Evolutionary conservation across 768 basidiomycete species (phyloP).

Genomic region (Mycena alexandri): DNA sequence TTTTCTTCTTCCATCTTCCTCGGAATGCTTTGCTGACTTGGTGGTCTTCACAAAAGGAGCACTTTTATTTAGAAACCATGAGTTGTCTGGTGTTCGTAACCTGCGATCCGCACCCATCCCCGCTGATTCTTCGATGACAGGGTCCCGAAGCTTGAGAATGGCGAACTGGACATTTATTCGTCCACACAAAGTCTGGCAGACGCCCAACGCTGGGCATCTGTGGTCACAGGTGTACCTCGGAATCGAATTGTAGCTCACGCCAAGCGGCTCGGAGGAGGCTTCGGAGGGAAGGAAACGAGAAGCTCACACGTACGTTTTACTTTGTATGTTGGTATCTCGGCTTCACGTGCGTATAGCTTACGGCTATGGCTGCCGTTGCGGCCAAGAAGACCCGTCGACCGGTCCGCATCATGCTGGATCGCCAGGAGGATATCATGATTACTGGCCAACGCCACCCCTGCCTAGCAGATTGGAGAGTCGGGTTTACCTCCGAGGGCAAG

Average conservation of each 20-base stretch:
- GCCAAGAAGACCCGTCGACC: constrained; percentile 38
- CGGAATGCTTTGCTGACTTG: not conserved
- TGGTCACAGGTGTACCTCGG: constrained; percentile 34
- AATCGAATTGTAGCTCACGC: constrained; percentile 37
- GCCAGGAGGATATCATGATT: constrained; percentile 38
- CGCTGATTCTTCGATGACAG: constrained; percentile 11
- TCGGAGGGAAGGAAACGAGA: constrained; percentile 38
- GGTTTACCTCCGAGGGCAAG: constrained; percentile 37
- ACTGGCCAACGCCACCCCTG: constrained; percentile 39
- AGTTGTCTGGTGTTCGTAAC: constrained; percentile 30
- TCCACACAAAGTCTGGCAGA: constrained; percentile 34
- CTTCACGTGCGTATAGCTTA: constrained; percentile 11
- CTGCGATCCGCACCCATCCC: not conserved
- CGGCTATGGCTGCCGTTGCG: constrained; percentile 38
- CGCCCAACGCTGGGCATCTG: constrained; percentile 34
- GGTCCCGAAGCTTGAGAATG: constrained; percentile 38
- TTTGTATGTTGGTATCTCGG: not conserved
- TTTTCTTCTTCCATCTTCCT: not conserved
- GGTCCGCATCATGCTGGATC: constrained; percentile 37
- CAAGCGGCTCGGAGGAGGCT: constrained; percentile 39
- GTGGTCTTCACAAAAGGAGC: constrained; percentile 15
- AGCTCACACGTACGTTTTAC: constrained; percentile 32
- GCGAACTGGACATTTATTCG: constrained; percentile 39
- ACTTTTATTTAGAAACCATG: constrained; percentile 40
- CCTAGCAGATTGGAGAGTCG: constrained; percentile 37